Evolutionary conservation across 768 basidiomycete species (phyloP).

Genomic region (Suillus paluster): DNA sequence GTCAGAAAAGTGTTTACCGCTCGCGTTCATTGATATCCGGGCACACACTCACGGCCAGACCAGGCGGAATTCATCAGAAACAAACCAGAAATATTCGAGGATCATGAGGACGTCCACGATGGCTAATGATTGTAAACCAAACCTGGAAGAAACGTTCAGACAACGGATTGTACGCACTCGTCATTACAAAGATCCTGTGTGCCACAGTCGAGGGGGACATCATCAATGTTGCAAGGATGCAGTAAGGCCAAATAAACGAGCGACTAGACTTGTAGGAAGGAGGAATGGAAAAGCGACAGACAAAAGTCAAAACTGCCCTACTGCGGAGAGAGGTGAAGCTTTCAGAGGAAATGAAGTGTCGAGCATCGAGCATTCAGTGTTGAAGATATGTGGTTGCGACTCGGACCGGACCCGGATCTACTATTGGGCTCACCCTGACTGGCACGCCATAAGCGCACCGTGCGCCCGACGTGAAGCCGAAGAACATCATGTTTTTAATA

Average conservation of each 20-base stretch:
- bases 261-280: neutral
- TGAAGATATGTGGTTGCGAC: neutral
- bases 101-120: slow-evolving; percentile 19
- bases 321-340: neutral
- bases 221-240: neutral
- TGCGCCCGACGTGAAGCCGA: too few species aligned
- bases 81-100: slow-evolving; percentile 13
- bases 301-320: neutral
- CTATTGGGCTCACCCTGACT: too few species aligned
- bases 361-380: neutral
- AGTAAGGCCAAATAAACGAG: slow-evolving; percentile 9
- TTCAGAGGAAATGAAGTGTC: neutral
- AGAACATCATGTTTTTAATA: too few species aligned
- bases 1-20: neutral
- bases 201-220: neutral
- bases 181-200: neutral
- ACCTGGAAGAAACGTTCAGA: neutral
- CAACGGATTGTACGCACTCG: neutral
- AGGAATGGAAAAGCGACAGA: neutral
- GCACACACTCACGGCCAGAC: slow-evolving; percentile 27
- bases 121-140: slow-evolving; percentile 7
- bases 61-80: slow-evolving; percentile 19
- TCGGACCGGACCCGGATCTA: neutral
- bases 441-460: too few species aligned
- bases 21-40: neutral